phyloP scores from a whole-genome alignment of 352 stramenopile species.

The Phytophthora agathidicida region DNA sequence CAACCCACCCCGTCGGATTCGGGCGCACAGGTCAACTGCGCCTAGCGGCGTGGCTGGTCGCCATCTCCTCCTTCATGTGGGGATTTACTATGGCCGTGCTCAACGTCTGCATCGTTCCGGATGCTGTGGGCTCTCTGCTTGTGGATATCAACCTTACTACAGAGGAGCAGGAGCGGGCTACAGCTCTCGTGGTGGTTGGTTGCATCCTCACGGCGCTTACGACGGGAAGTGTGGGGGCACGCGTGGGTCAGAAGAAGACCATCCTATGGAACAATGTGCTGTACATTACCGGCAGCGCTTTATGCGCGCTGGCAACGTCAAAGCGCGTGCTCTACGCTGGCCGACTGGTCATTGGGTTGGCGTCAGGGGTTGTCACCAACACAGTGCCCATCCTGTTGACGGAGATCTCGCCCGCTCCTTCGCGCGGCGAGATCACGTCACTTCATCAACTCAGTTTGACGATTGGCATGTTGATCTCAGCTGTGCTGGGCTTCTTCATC shows the following conservation, averaged over 20 bases:
- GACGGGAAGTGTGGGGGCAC: constrained; percentile 57
- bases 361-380: constrained; percentile 80
- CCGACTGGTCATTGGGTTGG: constrained; percentile 67
- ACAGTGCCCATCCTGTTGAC: constrained; percentile 85
- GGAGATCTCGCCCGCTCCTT: constrained; percentile 73
- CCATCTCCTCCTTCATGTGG: constrained; percentile 84
- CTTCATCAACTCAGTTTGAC: constrained; percentile 90
- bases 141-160: constrained; percentile 76
- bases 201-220: constrained; percentile 67
- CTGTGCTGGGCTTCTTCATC: constrained; percentile 78
- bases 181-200: constrained; percentile 76
- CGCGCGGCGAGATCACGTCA: constrained; percentile 81
- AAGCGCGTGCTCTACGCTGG: constrained; percentile 69
- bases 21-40: constrained; percentile 41
- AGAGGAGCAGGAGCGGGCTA: constrained; percentile 75
- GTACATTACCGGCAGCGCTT: constrained; percentile 58
- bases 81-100: constrained; percentile 71
- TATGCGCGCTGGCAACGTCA: constrained; percentile 64
- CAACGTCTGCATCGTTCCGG: constrained; percentile 81
- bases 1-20: constrained; percentile 6
- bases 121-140: constrained; percentile 74
- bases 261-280: constrained; percentile 79
- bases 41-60: constrained; percentile 63
- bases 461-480: constrained; percentile 84
- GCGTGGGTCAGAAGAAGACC: constrained; percentile 65